Percentiles rank a stretch among this genome's conserved stretches.
Evolutionary conservation across 2,329 filamentous ascomycete genomes (phyloP).

Genomic region (Colletotrichum chlorophyti): DNA sequence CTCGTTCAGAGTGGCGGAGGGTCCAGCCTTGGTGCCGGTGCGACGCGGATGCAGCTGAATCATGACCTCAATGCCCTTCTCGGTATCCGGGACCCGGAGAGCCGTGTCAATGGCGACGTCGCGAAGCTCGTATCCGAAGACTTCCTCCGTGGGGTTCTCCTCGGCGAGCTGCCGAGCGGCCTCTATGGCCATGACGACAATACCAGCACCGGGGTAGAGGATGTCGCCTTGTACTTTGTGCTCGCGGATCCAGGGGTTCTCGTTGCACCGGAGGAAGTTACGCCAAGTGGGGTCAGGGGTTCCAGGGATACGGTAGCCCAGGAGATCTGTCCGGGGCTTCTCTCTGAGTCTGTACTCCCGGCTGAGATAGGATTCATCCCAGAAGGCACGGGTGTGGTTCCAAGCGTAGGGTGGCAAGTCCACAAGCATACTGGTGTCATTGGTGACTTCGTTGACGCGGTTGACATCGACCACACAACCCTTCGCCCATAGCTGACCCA

Average conservation of each 20-base stretch:
- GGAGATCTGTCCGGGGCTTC: slow-evolving; percentile 26
- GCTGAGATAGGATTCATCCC: slow-evolving; percentile 24
- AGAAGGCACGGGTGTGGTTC: slow-evolving; percentile 27
- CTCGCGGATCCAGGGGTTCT: slow-evolving; percentile 53
- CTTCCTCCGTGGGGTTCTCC: slow-evolving; percentile 4
- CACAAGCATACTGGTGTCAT: slow-evolving; percentile 13
- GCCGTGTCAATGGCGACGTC: slow-evolving; percentile 31
- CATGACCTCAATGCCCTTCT: slow-evolving; percentile 31
- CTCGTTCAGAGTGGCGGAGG: slow-evolving; percentile 16
- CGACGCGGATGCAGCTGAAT: slow-evolving; percentile 26
- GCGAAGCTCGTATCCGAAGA: slow-evolving; percentile 31
- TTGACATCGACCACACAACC: slow-evolving; percentile 38
- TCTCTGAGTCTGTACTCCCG: slow-evolving; percentile 25
- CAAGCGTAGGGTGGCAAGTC: slow-evolving; percentile 32
- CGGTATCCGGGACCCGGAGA: slow-evolving; percentile 29
- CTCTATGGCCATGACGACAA: slow-evolving; percentile 38
- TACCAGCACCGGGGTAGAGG: slow-evolving; percentile 46
- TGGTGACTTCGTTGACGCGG: slow-evolving; percentile 17
- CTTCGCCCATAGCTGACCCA: slow-evolving; percentile 45
- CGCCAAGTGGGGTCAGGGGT: slow-evolving; percentile 24
- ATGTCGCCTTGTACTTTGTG: slow-evolving; percentile 52
- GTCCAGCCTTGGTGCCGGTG: slow-evolving; percentile 21
- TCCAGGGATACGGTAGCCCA: slow-evolving; percentile 11
- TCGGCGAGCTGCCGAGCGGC: slow-evolving; percentile 28
- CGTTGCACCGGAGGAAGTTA: slow-evolving; percentile 33